Conservation (phyloP, 2,329 filamentous ascomycete species). For the Colletotrichum sp. region DNA sequence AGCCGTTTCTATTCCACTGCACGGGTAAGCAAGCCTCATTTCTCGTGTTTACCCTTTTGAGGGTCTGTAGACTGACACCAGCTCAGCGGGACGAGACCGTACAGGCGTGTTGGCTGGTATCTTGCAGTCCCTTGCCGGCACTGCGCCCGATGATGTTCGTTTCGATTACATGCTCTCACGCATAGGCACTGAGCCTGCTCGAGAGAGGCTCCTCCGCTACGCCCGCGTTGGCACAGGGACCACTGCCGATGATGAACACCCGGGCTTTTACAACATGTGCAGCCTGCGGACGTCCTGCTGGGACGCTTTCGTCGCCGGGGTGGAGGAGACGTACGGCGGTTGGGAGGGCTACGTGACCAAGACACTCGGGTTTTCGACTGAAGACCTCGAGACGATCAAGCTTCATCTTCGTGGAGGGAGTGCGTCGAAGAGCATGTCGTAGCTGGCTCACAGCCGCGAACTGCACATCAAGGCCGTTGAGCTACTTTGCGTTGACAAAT, state of each 20-base stretch:
- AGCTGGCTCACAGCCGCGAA: neutral
- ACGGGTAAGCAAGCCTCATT: slow-evolving; percentile 47
- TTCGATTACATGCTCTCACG: slow-evolving; percentile 61
- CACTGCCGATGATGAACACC: slow-evolving; percentile 29
- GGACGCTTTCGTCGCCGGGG: slow-evolving; percentile 47
- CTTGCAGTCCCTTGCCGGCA: slow-evolving; percentile 55
- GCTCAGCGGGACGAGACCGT: slow-evolving; percentile 57
- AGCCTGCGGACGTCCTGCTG: slow-evolving; percentile 50
- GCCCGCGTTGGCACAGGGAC: slow-evolving; percentile 42
- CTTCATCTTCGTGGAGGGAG: slow-evolving; percentile 41
- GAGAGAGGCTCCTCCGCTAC: slow-evolving; percentile 50
- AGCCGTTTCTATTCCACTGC: slow-evolving; percentile 59
- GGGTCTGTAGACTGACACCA: neutral
- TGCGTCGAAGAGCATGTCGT: neutral
- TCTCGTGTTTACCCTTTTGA: neutral
- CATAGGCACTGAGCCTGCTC: slow-evolving; percentile 56
- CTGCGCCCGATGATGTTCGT: slow-evolving; percentile 42
- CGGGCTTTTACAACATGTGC: slow-evolving; percentile 55
- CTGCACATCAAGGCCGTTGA: neutral
- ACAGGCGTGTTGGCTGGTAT: slow-evolving; percentile 58
- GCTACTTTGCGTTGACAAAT: neutral
- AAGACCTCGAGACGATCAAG: slow-evolving; percentile 53
- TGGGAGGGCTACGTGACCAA: slow-evolving; percentile 54
- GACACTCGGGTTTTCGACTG: slow-evolving; percentile 49
- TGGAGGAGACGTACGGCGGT: slow-evolving; percentile 50